Conservation (phyloP, 2,329 filamentous ascomycete genomes). For the Verticillium isaacii region DNA sequence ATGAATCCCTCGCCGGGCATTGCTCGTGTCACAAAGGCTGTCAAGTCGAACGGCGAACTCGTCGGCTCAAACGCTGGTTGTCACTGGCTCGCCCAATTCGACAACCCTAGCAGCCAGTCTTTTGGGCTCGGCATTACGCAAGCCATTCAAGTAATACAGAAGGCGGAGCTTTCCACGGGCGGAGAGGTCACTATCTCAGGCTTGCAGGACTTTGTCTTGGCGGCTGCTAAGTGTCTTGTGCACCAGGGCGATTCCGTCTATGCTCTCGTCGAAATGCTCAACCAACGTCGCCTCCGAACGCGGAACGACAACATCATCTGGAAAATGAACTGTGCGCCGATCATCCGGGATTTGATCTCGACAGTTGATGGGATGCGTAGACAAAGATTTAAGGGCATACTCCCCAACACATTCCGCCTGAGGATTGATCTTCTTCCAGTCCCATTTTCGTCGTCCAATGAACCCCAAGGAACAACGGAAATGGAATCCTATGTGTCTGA, state of each 20-base stretch:
- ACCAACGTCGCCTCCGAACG: not conserved
- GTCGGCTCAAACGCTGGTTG: slow-evolving; percentile 20
- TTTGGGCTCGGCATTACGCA: slow-evolving; percentile 4
- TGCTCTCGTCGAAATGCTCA: not conserved
- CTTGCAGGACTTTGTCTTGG: not conserved
- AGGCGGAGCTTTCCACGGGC: not conserved
- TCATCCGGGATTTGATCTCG: slow-evolving; percentile 13
- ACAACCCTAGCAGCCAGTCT: not conserved
- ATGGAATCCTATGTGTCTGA: not conserved
- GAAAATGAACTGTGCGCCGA: slow-evolving; percentile 15
- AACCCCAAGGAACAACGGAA: not conserved
- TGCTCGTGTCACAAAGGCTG: slow-evolving; percentile 14
- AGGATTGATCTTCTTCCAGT: slow-evolving; percentile 11
- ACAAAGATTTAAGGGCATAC: not conserved
- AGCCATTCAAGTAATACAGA: not conserved
- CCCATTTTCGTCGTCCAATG: slow-evolving; percentile 1
- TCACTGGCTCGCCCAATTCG: slow-evolving; percentile 24
- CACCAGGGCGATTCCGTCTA: not conserved
- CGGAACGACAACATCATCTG: slow-evolving; percentile 4
- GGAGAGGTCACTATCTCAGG: not conserved
- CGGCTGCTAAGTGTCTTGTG: not conserved
- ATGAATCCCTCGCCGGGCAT: slow-evolving; percentile 17
- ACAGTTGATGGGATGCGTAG: slow-evolving; percentile 9
- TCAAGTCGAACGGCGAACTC: slow-evolving; percentile 18
- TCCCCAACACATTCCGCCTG: slow-evolving; percentile 14